Percentiles rank a stretch among this genome's conserved stretches.
phyloP scores from a whole-genome alignment of 148 eudicot genomes.

The Cornus suecica region DNA sequence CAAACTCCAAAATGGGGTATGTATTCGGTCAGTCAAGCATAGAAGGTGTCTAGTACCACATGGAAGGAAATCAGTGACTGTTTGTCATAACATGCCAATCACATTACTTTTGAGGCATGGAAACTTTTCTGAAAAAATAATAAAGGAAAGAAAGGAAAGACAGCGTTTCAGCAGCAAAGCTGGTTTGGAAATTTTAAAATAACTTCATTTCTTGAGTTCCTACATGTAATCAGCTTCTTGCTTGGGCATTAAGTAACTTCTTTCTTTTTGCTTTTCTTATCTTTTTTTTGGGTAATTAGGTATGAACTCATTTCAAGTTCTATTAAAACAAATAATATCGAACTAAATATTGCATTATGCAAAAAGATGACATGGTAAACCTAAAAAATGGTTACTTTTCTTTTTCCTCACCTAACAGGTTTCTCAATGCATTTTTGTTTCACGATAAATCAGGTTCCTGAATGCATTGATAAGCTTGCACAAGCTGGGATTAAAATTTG shows the following conservation, averaged over 20 bases:
- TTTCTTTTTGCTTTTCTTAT: too few relatives aligned
- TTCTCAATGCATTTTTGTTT: too few relatives aligned
- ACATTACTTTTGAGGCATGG: not conserved
- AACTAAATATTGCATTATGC: too few relatives aligned
- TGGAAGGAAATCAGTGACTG: not conserved
- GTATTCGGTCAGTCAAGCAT: conserved; percentile 1
- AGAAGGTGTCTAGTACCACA: not conserved
- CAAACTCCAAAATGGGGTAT: conserved; percentile 65
- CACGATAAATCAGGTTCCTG: conserved; percentile 38
- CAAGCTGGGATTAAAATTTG: conserved; percentile 68
- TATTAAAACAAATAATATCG: not conserved
- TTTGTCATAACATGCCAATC: not conserved
- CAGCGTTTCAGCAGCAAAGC: not conserved
- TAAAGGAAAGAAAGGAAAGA: not conserved
- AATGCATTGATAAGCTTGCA: conserved; percentile 69
- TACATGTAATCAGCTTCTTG: not conserved
- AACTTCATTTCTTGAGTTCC: not conserved
- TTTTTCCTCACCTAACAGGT: conserved; percentile 12
- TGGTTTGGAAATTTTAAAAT: not conserved
- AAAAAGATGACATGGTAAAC: not conserved
- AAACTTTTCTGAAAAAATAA: too few relatives aligned
- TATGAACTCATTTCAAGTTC: not conserved
- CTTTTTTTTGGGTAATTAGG: not conserved
- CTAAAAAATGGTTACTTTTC: not conserved
- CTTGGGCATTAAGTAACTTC: not conserved